Conservation (phyloP, 148 eudicot genomes). For the Rheum nobile region DNA sequence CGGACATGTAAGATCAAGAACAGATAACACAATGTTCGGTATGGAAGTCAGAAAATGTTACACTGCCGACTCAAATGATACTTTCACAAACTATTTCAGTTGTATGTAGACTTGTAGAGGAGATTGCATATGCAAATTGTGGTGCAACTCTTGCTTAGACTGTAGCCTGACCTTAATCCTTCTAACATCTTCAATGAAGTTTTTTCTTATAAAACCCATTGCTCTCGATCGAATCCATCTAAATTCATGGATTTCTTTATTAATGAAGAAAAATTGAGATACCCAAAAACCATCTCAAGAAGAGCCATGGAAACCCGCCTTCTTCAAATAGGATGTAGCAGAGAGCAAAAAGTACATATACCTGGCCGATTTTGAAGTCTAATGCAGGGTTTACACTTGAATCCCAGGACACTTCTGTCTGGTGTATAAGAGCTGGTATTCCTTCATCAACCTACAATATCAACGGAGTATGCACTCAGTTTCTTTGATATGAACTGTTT, state of each 20-base stretch:
- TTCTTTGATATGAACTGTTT: neutral
- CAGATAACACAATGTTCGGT: neutral
- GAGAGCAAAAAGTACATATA: conserved; percentile 9
- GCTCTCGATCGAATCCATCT: neutral
- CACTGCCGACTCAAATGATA: neutral
- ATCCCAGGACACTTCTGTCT: conserved; percentile 94
- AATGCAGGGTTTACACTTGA: conserved; percentile 61
- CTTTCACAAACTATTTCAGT: neutral
- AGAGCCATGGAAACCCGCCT: neutral
- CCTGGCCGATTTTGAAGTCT: conserved; percentile 89
- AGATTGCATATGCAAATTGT: neutral
- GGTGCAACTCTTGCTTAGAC: neutral
- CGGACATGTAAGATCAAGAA: neutral
- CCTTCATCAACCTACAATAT: conserved; percentile 86
- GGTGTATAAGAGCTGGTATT: conserved; percentile 85
- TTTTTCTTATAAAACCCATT: neutral
- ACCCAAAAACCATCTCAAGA: neutral
- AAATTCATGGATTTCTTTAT: neutral
- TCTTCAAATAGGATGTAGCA: neutral
- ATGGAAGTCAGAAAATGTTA: neutral
- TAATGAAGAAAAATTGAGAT: neutral
- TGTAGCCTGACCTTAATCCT: neutral
- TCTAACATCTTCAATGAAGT: neutral
- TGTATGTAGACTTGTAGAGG: neutral
- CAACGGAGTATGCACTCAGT: neutral